A percentile compares a stretch with the other conserved stretches of the same genome.
Evolutionary conservation across 257 asterid species (phyloP).

Genomic region (Rehmannia glutinosa): DNA sequence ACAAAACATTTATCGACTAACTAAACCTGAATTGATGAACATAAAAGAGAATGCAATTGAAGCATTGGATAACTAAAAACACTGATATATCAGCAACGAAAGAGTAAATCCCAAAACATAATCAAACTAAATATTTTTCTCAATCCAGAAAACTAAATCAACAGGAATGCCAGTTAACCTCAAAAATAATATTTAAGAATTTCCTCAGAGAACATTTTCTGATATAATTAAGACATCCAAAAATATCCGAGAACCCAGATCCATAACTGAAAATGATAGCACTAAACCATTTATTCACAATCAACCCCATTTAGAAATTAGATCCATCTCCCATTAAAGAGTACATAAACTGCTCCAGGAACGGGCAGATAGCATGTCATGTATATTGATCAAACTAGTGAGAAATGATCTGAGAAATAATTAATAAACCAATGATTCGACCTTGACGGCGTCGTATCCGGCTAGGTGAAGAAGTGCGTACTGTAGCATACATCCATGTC

Average conservation of each 20-base stretch:
- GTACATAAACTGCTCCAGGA: not conserved
- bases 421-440: slow-evolving; percentile 7
- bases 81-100: not conserved
- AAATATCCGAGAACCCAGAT: slow-evolving; percentile 10
- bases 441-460: slow-evolving; percentile 79
- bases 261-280: not conserved
- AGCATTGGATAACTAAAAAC: not conserved
- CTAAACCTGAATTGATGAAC: no score
- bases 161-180: not conserved
- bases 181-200: not conserved
- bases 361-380: not conserved
- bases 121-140: not conserved
- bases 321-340: slow-evolving; percentile 4
- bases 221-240: no score
- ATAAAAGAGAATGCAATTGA: no score
- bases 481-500: slow-evolving; percentile 95
- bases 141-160: slow-evolving; percentile 2
- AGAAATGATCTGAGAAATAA: not conserved
- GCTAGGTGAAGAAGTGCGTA: slow-evolving; percentile 91
- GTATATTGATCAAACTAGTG: not conserved
- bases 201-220: no score
- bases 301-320: not conserved
- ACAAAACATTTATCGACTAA: no score
- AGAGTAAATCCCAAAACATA: not conserved
- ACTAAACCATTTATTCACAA: not conserved